Conservation (phyloP, 2,329 filamentous ascomycete genomes). For the Fusarium cicatricum region DNA sequence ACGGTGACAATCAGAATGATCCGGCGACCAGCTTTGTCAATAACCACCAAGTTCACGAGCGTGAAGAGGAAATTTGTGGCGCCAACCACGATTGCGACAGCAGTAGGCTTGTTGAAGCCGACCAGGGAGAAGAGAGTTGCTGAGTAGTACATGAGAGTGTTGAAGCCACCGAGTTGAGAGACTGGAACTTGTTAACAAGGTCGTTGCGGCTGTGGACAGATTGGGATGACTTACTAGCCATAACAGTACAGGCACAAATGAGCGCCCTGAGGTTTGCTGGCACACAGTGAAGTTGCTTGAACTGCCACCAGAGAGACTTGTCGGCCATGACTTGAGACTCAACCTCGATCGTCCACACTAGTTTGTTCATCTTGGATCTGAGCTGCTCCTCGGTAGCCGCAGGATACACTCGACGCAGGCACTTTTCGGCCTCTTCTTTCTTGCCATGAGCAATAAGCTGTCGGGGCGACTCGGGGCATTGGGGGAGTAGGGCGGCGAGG, state of each 20-base stretch:
- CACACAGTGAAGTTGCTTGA: constrained; percentile 56
- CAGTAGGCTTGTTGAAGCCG: constrained; percentile 58
- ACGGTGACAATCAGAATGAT: constrained; percentile 54
- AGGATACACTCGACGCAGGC: constrained; percentile 52
- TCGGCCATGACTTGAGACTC: constrained; percentile 50
- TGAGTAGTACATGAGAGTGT: constrained; percentile 60
- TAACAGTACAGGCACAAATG: constrained; percentile 57
- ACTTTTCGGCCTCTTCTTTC: constrained; percentile 49
- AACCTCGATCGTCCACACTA: too few species aligned
- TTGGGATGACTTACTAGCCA: too few species aligned
- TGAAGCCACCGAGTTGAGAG: constrained; percentile 61
- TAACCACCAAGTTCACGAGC: constrained; percentile 55
- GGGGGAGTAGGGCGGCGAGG: constrained; percentile 52
- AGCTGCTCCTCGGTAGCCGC: constrained; percentile 53
- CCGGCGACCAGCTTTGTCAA: constrained; percentile 56
- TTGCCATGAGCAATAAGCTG: constrained; percentile 55
- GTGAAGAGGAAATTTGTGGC: constrained; percentile 60
- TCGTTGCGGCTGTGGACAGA: too few species aligned
- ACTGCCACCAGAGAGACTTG: constrained; percentile 51
- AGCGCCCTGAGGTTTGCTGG: constrained; percentile 56
- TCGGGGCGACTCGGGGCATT: constrained; percentile 58
- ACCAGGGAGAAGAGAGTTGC: constrained; percentile 59
- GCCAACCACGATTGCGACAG: constrained; percentile 55
- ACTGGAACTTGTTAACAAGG: too few species aligned
- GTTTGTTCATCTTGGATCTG: constrained; percentile 53